phyloP scores from a whole-genome alignment of 2,329 filamentous ascomycete genomes.

The Fusarium tjaetaba region DNA sequence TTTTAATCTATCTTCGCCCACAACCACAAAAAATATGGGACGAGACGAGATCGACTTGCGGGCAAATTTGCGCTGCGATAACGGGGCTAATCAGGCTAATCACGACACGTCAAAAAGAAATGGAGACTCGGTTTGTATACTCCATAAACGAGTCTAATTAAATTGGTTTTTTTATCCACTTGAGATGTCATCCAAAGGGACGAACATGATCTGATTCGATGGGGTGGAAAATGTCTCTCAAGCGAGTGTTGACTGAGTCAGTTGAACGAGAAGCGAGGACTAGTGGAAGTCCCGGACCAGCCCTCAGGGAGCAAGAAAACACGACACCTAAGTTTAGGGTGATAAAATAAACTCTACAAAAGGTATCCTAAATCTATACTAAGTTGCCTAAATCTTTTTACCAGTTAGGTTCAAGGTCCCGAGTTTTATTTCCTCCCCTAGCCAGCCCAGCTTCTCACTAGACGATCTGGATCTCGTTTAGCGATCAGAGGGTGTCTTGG shows the following conservation, averaged over 20 bases:
- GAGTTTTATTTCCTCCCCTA: too few species aligned
- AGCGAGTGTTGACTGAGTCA: not conserved
- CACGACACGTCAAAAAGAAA: not conserved
- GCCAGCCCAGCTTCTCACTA: not conserved
- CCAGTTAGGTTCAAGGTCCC: too few species aligned
- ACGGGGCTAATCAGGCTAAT: not conserved
- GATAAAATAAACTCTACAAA: too few species aligned
- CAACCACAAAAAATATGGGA: not conserved
- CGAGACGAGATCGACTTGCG: not conserved
- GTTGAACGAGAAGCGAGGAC: not conserved
- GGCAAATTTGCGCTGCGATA: not conserved
- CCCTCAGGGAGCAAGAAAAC: too few species aligned
- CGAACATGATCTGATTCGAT: not conserved
- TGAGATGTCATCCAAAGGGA: not conserved
- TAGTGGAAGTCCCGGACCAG: not conserved
- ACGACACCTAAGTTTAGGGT: too few species aligned
- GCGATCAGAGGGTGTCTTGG: not conserved
- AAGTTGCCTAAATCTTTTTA: too few species aligned
- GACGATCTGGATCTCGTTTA: not conserved
- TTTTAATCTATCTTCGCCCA: not conserved
- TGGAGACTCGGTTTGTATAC: not conserved
- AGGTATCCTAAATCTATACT: too few species aligned
- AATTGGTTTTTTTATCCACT: not conserved
- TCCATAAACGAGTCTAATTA: not conserved
- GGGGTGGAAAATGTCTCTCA: not conserved